Evolutionary conservation across 192 early-diverging fungal genomes (phyloP), one percentile per base, ranked within the genome.

Genomic region (Chytriomyces sp.): DNA sequence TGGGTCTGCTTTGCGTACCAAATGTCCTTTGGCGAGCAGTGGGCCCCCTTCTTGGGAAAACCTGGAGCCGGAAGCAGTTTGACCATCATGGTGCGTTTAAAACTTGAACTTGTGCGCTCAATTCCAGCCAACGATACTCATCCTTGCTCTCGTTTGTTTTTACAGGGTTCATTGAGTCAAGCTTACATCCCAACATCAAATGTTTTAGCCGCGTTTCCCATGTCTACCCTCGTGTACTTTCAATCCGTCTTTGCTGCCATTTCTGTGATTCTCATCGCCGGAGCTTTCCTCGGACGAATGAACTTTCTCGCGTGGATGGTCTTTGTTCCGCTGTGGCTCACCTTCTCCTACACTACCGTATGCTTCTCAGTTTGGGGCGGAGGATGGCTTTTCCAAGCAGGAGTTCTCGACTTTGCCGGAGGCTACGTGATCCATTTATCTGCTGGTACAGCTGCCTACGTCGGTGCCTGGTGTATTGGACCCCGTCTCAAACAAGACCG

Each of bases 401-500:
- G 35, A 13, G 64, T 64, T 43, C 26, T 64, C 11, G 64, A 64
- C 64, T 64, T 20, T 26, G 26, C 18, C 26, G 64, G 64, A 4
- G 64, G 64, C 5, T 64, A 23, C 24, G 64, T 64, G 1, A 43
- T 64, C 2, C 64, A 64, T 26, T 23, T 64, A 4, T 64, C 64
- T 43, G 20, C 64, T 13, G 64, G 24, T 16, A 64, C 35, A 4
- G 64, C 64, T 5, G 64, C 64, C 26, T 23, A 28, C 26, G 64
- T 23, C 6, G 24, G 20, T 11, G 64, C 35, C 18, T 28, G 20
- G 24, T 23, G 20, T 6, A 43, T 64, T 45, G 97, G 97, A 13
- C 64, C 64, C 16, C 64, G 68, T 45, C 26, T 72, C 4, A 90
- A 91, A 75, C 89, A 89, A 66, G 92, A 90, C 16, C 80, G 78